A percentile compares a stretch with the other conserved stretches of the same genome.
Conservation (phyloP, 257 asterid genomes). For the Solanum etuberosum region DNA sequence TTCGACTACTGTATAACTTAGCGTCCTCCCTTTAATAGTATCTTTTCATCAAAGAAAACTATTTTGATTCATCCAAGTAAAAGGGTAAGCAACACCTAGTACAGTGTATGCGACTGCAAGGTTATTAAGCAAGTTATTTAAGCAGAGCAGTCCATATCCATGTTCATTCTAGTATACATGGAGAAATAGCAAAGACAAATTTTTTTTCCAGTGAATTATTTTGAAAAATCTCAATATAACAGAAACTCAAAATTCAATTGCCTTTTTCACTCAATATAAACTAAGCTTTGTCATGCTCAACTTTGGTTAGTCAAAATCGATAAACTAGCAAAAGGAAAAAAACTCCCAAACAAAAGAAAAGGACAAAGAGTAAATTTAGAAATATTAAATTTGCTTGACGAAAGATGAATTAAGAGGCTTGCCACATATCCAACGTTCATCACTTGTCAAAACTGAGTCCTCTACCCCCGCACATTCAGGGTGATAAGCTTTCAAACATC, state of each 20-base stretch:
- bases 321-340: background rate
- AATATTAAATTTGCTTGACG: background rate
- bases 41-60: background rate
- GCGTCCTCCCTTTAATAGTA: background rate
- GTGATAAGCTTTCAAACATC: constrained; percentile 70
- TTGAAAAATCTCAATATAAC: background rate
- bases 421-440: constrained; percentile 46
- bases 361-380: background rate
- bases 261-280: background rate
- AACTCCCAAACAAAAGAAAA: background rate
- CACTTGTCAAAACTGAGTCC: constrained; percentile 27
- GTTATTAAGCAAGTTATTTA: background rate
- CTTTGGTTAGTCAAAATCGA: background rate
- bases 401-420: constrained; percentile 19
- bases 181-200: background rate
- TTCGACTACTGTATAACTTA: background rate
- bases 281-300: background rate
- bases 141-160: background rate
- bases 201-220: background rate
- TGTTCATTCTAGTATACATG: background rate
- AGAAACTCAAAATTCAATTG: background rate
- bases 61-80: background rate
- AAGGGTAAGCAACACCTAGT: background rate
- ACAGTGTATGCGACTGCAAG: background rate
- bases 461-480: constrained; percentile 41